Percentiles rank a stretch among this genome's conserved stretches.
Evolutionary conservation across 75 land plant species (phyloP).

Genomic region (Selaginella moellendorffii): DNA sequence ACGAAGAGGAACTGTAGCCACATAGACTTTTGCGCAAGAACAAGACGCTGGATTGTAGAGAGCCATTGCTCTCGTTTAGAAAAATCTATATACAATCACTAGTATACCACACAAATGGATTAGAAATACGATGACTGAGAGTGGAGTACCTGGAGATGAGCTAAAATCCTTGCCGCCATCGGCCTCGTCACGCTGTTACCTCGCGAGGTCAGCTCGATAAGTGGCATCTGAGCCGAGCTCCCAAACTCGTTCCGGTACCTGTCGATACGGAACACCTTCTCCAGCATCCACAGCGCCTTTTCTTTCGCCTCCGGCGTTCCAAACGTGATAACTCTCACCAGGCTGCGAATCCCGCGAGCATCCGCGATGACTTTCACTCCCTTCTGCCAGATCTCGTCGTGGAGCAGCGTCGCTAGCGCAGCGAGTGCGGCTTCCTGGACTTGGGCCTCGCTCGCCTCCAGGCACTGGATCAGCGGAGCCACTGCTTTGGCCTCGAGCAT

Average conservation of each 20-base stretch:
- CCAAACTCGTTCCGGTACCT: slow-evolving; percentile 37
- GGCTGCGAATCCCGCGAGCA: slow-evolving; percentile 32
- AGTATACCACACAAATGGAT: neutral
- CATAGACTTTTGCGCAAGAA: too few relatives aligned
- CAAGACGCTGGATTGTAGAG: too few relatives aligned
- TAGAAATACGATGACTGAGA: slow-evolving; percentile 54
- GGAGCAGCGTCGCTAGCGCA: slow-evolving; percentile 43
- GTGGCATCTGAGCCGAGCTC: slow-evolving; percentile 40
- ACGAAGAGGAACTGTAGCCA: slow-evolving; percentile 20
- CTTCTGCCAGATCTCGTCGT: slow-evolving; percentile 32
- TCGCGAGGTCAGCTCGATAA: slow-evolving; percentile 48
- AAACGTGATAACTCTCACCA: slow-evolving; percentile 35
- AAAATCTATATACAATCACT: too few relatives aligned
- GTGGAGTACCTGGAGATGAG: slow-evolving; percentile 52
- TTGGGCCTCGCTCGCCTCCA: slow-evolving; percentile 28
- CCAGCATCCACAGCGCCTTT: slow-evolving; percentile 33
- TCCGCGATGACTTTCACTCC: slow-evolving; percentile 38
- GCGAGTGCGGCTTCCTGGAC: slow-evolving; percentile 42
- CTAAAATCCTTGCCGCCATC: slow-evolving; percentile 45
- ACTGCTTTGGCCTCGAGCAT: slow-evolving; percentile 49
- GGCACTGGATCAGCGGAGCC: slow-evolving; percentile 33
- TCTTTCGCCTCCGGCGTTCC: slow-evolving; percentile 29
- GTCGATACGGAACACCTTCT: slow-evolving; percentile 42
- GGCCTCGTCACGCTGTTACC: slow-evolving; percentile 33
- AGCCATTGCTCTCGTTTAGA: too few relatives aligned